phyloP scores from a whole-genome alignment of 2,329 filamentous ascomycete genomes.

The Balansia obtecta region DNA sequence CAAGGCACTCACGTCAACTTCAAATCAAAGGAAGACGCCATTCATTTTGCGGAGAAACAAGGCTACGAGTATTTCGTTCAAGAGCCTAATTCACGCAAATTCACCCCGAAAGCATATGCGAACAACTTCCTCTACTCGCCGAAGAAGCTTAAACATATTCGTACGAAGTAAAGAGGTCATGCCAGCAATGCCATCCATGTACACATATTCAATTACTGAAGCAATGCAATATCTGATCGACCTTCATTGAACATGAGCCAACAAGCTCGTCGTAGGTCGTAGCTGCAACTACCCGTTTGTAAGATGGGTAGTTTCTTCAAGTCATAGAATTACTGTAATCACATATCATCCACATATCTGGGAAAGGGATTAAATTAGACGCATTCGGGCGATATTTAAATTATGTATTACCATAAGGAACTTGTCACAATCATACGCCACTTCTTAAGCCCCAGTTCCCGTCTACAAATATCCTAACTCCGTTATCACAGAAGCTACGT shows the following conservation, averaged over 20 bases:
- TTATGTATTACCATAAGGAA: no score
- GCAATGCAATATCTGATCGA: no score
- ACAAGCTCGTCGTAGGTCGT: no score
- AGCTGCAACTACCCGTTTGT: no score
- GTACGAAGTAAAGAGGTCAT: conserved; percentile 53
- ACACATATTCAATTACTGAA: neutral
- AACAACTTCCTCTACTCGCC: conserved; percentile 87
- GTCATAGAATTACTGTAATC: neutral
- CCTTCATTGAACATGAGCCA: no score
- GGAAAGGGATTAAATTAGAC: no score
- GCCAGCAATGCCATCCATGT: neutral
- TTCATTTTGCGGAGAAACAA: conserved; percentile 93
- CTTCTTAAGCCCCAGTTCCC: no score
- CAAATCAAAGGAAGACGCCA: conserved; percentile 86
- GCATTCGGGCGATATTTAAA: no score
- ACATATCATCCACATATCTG: neutral
- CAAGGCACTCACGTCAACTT: conserved; percentile 88
- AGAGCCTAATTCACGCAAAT: conserved; percentile 80
- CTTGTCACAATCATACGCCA: no score
- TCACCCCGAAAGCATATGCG: conserved; percentile 86
- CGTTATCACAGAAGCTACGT: neutral
- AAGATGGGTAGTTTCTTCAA: no score
- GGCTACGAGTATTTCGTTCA: conserved; percentile 99
- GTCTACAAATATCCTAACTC: neutral
- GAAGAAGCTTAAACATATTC: conserved; percentile 77